Percentiles rank a stretch among this genome's conserved stretches.
phyloP scores from a whole-genome alignment of 2,329 filamentous ascomycete genomes.

The Microcyclospora pomicola region DNA sequence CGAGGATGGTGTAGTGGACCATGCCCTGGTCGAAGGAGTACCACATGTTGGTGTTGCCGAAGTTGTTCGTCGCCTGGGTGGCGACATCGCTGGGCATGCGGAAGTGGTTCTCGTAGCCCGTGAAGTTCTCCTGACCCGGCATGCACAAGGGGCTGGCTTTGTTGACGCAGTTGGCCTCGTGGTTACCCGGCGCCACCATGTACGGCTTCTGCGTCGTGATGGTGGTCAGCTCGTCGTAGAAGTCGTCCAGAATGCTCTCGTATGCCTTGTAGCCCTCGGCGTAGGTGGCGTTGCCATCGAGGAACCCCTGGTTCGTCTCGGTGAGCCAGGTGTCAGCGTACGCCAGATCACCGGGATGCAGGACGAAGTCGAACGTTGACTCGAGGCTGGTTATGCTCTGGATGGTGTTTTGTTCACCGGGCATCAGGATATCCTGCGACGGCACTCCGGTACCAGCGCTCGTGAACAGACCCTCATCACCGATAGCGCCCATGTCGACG shows the following conservation, averaged over 20 bases:
- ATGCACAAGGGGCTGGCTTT: slow-evolving; percentile 34
- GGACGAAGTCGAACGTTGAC: slow-evolving; percentile 9
- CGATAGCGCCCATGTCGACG: slow-evolving; percentile 32
- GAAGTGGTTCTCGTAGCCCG: slow-evolving; percentile 38
- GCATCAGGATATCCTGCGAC: slow-evolving; percentile 23
- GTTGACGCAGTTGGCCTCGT: slow-evolving; percentile 35
- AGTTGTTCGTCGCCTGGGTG: slow-evolving; percentile 4
- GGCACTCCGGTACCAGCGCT: slow-evolving; percentile 32
- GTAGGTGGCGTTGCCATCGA: slow-evolving; percentile 15
- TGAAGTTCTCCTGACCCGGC: slow-evolving; percentile 38
- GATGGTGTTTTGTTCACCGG: slow-evolving; percentile 44
- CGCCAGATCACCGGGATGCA: slow-evolving; percentile 37
- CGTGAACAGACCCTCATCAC: slow-evolving; percentile 22
- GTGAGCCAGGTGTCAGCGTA: slow-evolving; percentile 48
- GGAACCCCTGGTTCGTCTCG: slow-evolving; percentile 26
- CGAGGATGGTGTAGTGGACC: slow-evolving; percentile 36
- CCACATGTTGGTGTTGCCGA: slow-evolving; percentile 34
- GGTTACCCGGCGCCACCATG: slow-evolving; percentile 39
- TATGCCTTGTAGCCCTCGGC: slow-evolving; percentile 37
- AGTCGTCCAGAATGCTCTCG: slow-evolving; percentile 43
- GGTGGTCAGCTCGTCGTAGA: slow-evolving; percentile 40
- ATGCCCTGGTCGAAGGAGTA: slow-evolving; percentile 40
- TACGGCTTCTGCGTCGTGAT: slow-evolving; percentile 33
- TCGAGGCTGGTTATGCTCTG: slow-evolving; percentile 12
- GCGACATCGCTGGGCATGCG: slow-evolving; percentile 31